These are phyloP conservation scores for Macadamia integrifolia DNA, from an alignment of 164 flowering plant genomes.

Conservation along the genomic window DNA sequence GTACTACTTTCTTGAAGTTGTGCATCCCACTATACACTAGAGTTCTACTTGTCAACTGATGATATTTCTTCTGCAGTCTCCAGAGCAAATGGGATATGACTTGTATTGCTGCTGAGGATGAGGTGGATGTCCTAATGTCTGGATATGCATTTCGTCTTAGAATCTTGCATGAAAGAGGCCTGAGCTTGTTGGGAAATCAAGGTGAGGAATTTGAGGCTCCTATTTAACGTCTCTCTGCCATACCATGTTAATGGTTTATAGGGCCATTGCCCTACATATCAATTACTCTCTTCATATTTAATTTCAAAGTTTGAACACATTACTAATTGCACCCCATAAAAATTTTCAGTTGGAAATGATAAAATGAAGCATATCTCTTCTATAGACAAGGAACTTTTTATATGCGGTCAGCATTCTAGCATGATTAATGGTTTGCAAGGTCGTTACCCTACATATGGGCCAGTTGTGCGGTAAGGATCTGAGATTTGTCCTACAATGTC, in stretches of 20 bases:
- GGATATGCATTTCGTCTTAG: conserved; percentile 92
- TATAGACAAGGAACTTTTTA: conserved; percentile 55
- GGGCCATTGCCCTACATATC: neutral
- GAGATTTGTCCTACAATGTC: neutral
- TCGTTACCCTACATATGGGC: conserved; percentile 64
- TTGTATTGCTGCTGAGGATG: conserved; percentile 68
- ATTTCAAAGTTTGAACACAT: too few species aligned
- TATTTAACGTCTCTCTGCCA: neutral
- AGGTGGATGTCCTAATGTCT: conserved; percentile 70
- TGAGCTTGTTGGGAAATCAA: conserved; percentile 48
- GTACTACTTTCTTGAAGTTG: neutral
- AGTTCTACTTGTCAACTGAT: conserved; percentile 10
- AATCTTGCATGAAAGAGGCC: conserved; percentile 83
- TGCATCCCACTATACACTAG: neutral
- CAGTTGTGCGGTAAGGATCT: conserved; percentile 64
- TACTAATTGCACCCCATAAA: conserved; percentile 2
- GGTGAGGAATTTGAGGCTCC: conserved; percentile 28
- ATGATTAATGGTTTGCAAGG: conserved; percentile 92
- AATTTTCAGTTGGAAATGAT: conserved; percentile 35
- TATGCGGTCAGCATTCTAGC: conserved; percentile 78
- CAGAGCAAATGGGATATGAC: conserved; percentile 53
- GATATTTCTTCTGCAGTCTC: conserved; percentile 48
- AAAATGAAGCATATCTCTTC: conserved; percentile 40
- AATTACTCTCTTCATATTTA: neutral
- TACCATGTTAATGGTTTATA: neutral